Evolutionary conservation across 225 moss, liverwort and hornwort genomes (phyloP), one percentile per base, ranked within the genome.

Genomic region (Asterella californica): DNA sequence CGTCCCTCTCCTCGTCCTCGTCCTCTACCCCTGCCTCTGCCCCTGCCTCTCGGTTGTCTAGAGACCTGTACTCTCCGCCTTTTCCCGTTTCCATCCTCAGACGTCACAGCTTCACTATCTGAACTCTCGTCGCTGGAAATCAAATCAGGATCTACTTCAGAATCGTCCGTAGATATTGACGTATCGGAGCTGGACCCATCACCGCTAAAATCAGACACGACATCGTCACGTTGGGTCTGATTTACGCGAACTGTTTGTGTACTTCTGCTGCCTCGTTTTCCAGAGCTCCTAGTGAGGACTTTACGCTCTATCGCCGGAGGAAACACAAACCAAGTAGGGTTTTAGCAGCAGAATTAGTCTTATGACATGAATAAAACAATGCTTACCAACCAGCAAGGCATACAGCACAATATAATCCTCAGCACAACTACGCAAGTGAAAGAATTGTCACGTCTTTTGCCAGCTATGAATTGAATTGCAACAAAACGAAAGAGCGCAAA

Each of bases 1-100:
- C 50, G 32, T 54, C 48, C 18, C 33, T 11, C 19, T 15, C 42
- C 33, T 32, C 67, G 78, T 17, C 61, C 74, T 48, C 57, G 66
- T 3, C 65, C 60, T 55, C 42, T 85, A 5, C 67, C 78, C 47
- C 66, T 21, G 18, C 64, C 78, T 48, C 48, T 65, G 14, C 46
- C 48, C 8, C 76, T 29, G 11, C 62, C 76, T 76, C 42, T 63
- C 25, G 49, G 12, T 24, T n/a, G 15, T 46, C 25, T 11, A 32
- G 5, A 5, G 9, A 9, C 9, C 4, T 25, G 45, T 21, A 62
- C 27, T 46, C 60, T 33, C 47, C n/a, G 78, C 24, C 46, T 46
- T 36, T 29, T 78, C 47, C 15, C 27, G 2, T 25, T 49, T 24
- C 45, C 33, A 32, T 50, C 49, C 2, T 65, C 64, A 10, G 78